Conservation (phyloP, 257 asterid genomes). For the Solanum rostratum region DNA sequence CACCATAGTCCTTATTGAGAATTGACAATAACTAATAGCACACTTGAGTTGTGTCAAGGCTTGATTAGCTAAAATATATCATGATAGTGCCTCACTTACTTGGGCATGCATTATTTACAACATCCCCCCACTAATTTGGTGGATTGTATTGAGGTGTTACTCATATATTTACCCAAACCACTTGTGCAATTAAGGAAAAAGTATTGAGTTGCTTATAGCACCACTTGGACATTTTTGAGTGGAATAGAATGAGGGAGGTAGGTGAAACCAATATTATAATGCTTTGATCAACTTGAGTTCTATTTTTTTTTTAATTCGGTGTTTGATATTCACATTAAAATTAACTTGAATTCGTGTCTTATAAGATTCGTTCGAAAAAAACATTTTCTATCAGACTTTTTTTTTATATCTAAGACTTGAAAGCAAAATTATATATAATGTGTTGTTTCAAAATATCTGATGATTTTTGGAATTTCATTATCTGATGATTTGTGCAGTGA, state of each 20-base stretch:
- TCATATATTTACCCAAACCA: background rate
- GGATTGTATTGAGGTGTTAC: background rate
- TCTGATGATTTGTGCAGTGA: no score
- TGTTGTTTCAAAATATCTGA: no score
- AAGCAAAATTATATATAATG: background rate
- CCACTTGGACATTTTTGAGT: background rate
- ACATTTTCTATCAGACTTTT: background rate
- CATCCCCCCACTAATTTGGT: background rate
- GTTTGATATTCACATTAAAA: background rate
- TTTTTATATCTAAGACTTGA: background rate
- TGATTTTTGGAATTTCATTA: no score
- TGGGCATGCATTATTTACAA: background rate
- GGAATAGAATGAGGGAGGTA: background rate
- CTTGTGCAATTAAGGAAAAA: background rate
- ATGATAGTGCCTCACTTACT: background rate
- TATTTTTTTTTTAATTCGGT: no score
- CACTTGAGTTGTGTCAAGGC: background rate
- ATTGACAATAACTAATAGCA: background rate
- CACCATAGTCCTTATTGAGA: no score
- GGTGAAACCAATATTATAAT: background rate
- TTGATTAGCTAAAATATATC: background rate
- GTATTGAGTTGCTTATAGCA: background rate
- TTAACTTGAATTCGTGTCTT: accelerated
- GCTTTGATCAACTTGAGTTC: background rate
- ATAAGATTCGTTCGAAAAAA: background rate